Conservation (phyloP, 495 filamentous ascomycete species). For the Aspergillus avenaceus region DNA sequence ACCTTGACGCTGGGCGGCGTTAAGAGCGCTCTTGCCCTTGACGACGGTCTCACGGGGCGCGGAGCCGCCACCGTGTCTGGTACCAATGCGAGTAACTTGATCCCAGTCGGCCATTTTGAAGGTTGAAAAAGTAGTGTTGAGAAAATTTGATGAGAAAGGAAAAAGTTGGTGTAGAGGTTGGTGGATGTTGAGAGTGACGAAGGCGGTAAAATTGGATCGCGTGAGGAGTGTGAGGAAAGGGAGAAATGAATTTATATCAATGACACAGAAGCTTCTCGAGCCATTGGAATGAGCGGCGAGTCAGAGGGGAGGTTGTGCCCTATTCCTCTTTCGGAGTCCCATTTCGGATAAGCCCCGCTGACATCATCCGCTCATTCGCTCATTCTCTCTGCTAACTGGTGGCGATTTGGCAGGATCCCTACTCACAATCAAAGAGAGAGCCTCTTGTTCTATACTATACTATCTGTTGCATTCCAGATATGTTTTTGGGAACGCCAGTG, state of each 20-base stretch:
- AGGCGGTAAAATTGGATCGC: constrained; percentile 19
- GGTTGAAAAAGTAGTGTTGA: constrained; percentile 1
- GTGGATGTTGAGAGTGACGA: constrained; percentile 2
- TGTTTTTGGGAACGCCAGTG: too few relatives aligned
- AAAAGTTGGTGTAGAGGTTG: constrained; percentile 5
- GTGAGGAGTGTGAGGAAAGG: constrained; percentile 23
- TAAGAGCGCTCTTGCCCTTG: constrained; percentile 79
- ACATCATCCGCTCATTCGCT: constrained; percentile 11
- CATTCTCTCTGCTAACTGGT: neutral
- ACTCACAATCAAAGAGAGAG: neutral
- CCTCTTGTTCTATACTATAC: too few relatives aligned
- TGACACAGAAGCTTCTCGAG: constrained; percentile 46
- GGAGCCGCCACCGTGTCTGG: constrained; percentile 61
- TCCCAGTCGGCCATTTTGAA: constrained; percentile 71
- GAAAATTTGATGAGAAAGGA: constrained; percentile 1
- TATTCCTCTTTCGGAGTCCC: constrained; percentile 20
- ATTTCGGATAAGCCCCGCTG: constrained; percentile 15
- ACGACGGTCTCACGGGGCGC: constrained; percentile 78
- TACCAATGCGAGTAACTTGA: constrained; percentile 86
- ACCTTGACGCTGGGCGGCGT: constrained; percentile 82
- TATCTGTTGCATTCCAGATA: too few relatives aligned
- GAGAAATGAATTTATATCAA: constrained; percentile 37
- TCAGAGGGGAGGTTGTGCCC: constrained; percentile 22
- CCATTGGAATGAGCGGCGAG: constrained; percentile 22
- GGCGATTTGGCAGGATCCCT: neutral